Conservation (phyloP, 2,329 filamentous ascomycete species). For the Trichoderma sp. region DNA sequence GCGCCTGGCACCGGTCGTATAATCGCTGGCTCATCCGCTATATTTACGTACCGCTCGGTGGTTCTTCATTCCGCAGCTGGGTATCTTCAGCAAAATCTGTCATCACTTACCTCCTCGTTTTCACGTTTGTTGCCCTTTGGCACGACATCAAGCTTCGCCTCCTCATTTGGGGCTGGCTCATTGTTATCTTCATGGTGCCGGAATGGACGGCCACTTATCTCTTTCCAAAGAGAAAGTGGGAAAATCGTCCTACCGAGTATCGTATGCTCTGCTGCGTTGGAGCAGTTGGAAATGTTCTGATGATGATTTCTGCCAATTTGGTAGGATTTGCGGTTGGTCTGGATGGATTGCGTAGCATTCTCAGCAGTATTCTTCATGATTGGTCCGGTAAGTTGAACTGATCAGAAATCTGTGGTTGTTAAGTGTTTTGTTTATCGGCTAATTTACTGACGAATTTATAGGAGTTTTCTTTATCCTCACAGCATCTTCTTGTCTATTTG, state of each 20-base stretch:
- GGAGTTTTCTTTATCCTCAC: constrained; percentile 73
- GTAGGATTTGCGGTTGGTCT: constrained; percentile 93
- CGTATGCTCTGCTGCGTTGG: constrained; percentile 80
- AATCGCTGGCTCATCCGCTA: constrained; percentile 95
- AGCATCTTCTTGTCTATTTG: constrained; percentile 76
- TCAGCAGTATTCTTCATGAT: constrained; percentile 74
- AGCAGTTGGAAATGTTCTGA: constrained; percentile 79
- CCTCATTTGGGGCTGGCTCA: constrained; percentile 95
- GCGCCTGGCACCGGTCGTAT: constrained; percentile 92
- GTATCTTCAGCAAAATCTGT: constrained; percentile 60
- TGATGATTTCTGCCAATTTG: constrained; percentile 96
- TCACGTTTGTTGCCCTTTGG: constrained; percentile 97
- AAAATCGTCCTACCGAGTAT: constrained; percentile 70
- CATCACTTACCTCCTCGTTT: constrained; percentile 79
- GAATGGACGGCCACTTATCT: constrained; percentile 73
- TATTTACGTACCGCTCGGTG: constrained; percentile 89
- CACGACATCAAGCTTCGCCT: constrained; percentile 92
- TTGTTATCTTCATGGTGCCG: constrained; percentile 90
- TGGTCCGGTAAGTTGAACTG: constrained; percentile 60
- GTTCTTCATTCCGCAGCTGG: constrained; percentile 57
- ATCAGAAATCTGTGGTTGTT: background rate
- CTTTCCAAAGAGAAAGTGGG: constrained; percentile 77
- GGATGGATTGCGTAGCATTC: constrained; percentile 79
- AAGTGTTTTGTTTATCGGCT: background rate
- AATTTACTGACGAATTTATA: constrained; percentile 37